A percentile compares a stretch with the other conserved stretches of the same genome.
Evolutionary conservation across 768 basidiomycete genomes (phyloP).

Genomic region (Termitomyces sp.): DNA sequence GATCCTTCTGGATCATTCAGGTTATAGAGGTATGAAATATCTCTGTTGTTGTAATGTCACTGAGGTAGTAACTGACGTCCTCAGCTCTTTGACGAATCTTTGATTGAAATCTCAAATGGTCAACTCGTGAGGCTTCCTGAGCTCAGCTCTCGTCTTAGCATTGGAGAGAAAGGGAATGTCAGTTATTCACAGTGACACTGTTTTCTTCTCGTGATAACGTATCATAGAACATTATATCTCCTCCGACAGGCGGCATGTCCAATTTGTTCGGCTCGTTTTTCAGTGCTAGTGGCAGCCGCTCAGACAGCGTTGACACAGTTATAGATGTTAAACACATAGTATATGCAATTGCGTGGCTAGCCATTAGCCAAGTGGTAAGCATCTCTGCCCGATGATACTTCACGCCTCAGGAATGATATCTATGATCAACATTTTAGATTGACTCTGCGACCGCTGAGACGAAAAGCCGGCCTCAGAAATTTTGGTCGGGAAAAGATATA

Average conservation of each 20-base stretch:
- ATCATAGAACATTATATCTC: constrained; percentile 60
- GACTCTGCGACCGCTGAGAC: constrained; percentile 45
- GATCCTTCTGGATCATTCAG: not conserved
- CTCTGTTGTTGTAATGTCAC: constrained; percentile 43
- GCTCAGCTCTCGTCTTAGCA: constrained; percentile 64
- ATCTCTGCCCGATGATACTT: not conserved
- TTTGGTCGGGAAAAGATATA: constrained; percentile 69
- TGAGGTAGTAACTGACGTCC: constrained; percentile 44
- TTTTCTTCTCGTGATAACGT: constrained; percentile 1
- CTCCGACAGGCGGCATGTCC: constrained; percentile 37
- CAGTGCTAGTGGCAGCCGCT: constrained; percentile 30
- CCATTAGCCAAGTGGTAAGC: constrained; percentile 78
- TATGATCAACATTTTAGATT: constrained; percentile 39
- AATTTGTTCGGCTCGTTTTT: constrained; percentile 41
- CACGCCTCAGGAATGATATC: not conserved
- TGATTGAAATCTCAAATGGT: constrained; percentile 61
- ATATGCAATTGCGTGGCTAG: constrained; percentile 81
- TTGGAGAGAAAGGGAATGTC: constrained; percentile 75
- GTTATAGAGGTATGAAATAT: constrained; percentile 4
- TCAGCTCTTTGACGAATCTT: constrained; percentile 80
- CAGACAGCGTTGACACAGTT: constrained; percentile 52
- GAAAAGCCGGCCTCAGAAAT: constrained; percentile 61
- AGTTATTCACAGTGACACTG: constrained; percentile 19
- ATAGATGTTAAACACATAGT: constrained; percentile 71
- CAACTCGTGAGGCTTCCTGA: constrained; percentile 71